A percentile compares a stretch with the other conserved stretches of the same genome.
Conservation (phyloP, 202 grass and related monocot genomes). For the Dendrocalamus latiflorus region DNA sequence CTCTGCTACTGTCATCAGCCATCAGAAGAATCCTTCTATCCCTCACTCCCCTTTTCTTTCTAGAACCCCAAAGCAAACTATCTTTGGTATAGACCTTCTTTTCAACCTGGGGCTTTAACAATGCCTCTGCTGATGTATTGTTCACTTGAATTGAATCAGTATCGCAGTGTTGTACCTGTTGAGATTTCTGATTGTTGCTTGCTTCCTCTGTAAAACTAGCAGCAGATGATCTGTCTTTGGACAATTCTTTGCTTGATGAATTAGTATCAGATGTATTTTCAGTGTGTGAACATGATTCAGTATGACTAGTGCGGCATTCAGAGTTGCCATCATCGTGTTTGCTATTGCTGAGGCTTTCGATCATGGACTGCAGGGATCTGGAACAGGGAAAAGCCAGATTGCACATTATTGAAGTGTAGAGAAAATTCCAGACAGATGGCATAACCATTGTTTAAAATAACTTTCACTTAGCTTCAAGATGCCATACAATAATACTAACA, state of each 20-base stretch:
- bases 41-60: conserved; percentile 70
- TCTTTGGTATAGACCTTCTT: conserved; percentile 36
- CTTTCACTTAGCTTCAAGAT: conserved; percentile 10
- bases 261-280: conserved; percentile 49
- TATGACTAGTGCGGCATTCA: conserved; percentile 36
- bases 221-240: conserved; percentile 62
- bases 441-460: neutral
- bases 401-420: conserved; percentile 9
- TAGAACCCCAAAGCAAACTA: conserved; percentile 52
- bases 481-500: neutral
- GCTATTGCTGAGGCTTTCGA: conserved; percentile 64
- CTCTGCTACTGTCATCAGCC: conserved; percentile 32
- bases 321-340: conserved; percentile 37
- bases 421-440: neutral
- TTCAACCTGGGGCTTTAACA: conserved; percentile 18
- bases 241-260: conserved; percentile 66
- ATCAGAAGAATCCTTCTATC: conserved; percentile 31
- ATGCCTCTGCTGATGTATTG: conserved; percentile 32
- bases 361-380: conserved; percentile 75
- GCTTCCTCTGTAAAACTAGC: conserved; percentile 62
- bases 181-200: conserved; percentile 38
- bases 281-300: conserved; percentile 35
- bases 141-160: conserved; percentile 33
- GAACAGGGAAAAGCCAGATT: conserved; percentile 31
- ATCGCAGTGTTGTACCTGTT: conserved; percentile 25